phyloP scores from a whole-genome alignment of 768 basidiomycete species.

The Podaxis rugospora region DNA sequence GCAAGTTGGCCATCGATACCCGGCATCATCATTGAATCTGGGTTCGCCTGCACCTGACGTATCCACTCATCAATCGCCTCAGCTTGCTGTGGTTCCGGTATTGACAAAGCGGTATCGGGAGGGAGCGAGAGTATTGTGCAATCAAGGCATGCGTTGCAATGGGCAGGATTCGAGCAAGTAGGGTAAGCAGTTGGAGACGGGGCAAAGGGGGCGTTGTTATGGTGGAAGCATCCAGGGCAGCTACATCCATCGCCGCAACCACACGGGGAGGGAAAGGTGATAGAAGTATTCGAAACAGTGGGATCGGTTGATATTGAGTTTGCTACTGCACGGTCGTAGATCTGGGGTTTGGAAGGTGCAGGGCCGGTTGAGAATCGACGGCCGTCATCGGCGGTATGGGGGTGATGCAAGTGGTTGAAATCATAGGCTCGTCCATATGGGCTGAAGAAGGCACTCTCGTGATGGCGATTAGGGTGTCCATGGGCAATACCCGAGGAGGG shows the following conservation, averaged over 20 bases:
- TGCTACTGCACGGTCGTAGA: slow-evolving; percentile 20
- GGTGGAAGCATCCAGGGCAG: slow-evolving; percentile 63
- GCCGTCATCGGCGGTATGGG: slow-evolving; percentile 20
- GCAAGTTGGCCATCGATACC: neutral
- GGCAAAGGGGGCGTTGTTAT: slow-evolving; percentile 32
- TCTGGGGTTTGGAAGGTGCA: slow-evolving; percentile 19
- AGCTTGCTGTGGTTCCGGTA: slow-evolving; percentile 36
- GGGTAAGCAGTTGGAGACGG: slow-evolving; percentile 32
- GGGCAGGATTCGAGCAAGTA: slow-evolving; percentile 32
- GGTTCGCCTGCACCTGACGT: slow-evolving; percentile 41
- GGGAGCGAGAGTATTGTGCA: slow-evolving; percentile 54
- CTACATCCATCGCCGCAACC: slow-evolving; percentile 59
- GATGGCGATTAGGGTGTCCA: slow-evolving; percentile 38
- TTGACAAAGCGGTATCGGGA: slow-evolving; percentile 35
- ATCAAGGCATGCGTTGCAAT: slow-evolving; percentile 50
- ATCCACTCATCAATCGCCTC: slow-evolving; percentile 63
- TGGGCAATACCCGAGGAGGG: slow-evolving; percentile 43
- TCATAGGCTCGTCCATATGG: slow-evolving; percentile 71
- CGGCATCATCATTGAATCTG: slow-evolving; percentile 12
- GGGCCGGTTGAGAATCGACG: slow-evolving; percentile 17
- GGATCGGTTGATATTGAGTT: slow-evolving; percentile 15
- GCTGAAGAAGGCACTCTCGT: slow-evolving; percentile 49
- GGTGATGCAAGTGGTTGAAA: slow-evolving; percentile 27
- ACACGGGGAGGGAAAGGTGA: slow-evolving; percentile 45
- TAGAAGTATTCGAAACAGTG: slow-evolving; percentile 2